Evolutionary conservation across 257 asterid genomes (phyloP).

Genomic region (Verbascum thapsus): DNA sequence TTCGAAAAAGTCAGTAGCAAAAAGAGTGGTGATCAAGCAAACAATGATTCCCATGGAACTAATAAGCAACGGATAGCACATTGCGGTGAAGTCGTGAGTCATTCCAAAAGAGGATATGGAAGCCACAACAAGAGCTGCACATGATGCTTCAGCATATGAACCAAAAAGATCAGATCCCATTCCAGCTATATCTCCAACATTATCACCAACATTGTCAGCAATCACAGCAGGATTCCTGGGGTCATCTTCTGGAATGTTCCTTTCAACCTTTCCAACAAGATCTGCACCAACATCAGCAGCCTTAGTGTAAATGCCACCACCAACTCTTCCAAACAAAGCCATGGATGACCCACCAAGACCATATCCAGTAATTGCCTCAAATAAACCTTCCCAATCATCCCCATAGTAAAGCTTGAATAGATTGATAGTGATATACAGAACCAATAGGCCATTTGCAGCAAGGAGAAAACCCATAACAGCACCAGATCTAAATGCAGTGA

Average conservation of each 20-base stretch:
- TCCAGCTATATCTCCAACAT: conserved; percentile 98
- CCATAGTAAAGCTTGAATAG: conserved; percentile 84
- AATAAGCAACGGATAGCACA: conserved; percentile 79
- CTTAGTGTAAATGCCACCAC: conserved; percentile 92
- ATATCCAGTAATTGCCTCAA: conserved; percentile 91
- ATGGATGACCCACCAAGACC: conserved; percentile 99
- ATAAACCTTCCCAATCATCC: conserved; percentile 96
- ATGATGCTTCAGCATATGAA: conserved; percentile 66
- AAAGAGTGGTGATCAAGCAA: conserved; percentile 82
- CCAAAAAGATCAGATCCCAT: conserved; percentile 78
- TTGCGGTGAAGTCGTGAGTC: conserved; percentile 76
- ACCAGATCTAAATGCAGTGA: conserved; percentile 71
- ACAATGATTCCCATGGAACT: conserved; percentile 92
- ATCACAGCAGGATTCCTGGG: conserved; percentile 80
- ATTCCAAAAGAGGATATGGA: conserved; percentile 65
- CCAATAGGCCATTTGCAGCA: conserved; percentile 91
- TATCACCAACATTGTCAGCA: conserved; percentile 95
- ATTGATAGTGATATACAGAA: conserved; percentile 75
- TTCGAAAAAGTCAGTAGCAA: conserved; percentile 67
- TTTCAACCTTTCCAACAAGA: conserved; percentile 65
- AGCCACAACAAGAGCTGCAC: conserved; percentile 79
- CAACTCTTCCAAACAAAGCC: conserved; percentile 97
- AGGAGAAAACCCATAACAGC: conserved; percentile 99
- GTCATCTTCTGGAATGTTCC: conserved; percentile 69
- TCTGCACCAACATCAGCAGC: conserved; percentile 77